A percentile compares a stretch with the other conserved stretches of the same genome.
phyloP scores from a whole-genome alignment of 768 basidiomycete species.

The Hypholoma sublateritium region DNA sequence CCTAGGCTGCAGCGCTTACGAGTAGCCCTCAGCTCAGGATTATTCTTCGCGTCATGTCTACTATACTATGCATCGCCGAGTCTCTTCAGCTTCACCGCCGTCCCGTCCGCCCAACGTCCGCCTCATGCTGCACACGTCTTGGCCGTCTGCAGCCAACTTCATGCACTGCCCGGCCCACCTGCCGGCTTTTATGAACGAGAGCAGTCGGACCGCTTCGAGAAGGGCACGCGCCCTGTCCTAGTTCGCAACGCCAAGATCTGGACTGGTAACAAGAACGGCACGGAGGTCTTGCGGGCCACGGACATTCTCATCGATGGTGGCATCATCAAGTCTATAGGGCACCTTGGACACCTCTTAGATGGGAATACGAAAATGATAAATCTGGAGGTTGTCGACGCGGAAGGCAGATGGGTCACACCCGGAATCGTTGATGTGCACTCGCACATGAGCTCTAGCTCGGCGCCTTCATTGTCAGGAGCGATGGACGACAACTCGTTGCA shows the following conservation, averaged over 20 bases:
- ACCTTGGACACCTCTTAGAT: conserved; percentile 36
- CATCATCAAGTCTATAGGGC: conserved; percentile 60
- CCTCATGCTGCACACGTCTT: conserved; percentile 30
- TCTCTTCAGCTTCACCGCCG: background rate
- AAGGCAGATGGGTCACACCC: conserved; percentile 80
- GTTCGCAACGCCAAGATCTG: conserved; percentile 81
- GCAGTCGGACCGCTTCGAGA: conserved; percentile 64
- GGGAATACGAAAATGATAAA: conserved; percentile 23
- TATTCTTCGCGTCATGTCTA: background rate
- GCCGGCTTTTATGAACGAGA: conserved; percentile 46
- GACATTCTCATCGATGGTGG: conserved; percentile 74
- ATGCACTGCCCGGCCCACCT: conserved; percentile 41
- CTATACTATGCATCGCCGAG: background rate
- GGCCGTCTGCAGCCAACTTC: conserved; percentile 43
- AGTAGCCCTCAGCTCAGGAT: background rate
- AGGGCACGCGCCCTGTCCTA: conserved; percentile 60
- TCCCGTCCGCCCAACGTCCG: conserved; percentile 7
- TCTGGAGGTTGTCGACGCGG: conserved; percentile 51
- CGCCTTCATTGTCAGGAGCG: conserved; percentile 52
- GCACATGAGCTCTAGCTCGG: conserved; percentile 56
- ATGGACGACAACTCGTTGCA: conserved; percentile 57
- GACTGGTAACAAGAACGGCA: conserved; percentile 75
- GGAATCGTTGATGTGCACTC: conserved; percentile 70
- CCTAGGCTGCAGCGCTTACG: background rate
- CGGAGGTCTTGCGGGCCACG: conserved; percentile 53